These are phyloP conservation scores for Talaromyces nanjingensis DNA, from an alignment of 495 filamentous ascomycete genomes.

Conservation along the genomic window DNA sequence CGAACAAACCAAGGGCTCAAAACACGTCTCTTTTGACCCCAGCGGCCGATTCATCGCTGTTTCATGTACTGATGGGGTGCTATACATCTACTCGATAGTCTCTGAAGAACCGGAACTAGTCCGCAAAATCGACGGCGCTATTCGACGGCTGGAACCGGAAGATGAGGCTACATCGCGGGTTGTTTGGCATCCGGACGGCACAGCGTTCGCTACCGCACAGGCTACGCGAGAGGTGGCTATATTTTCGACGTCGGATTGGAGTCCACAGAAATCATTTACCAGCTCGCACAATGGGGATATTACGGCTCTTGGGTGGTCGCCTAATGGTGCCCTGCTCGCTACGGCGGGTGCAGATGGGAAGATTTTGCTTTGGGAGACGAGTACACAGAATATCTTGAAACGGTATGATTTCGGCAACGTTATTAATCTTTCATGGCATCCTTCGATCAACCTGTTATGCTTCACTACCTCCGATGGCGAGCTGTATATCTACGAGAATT, in stretches of 20 bases:
- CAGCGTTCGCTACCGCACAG: constrained; percentile 81
- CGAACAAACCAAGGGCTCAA: constrained; percentile 75
- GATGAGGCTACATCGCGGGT: constrained; percentile 68
- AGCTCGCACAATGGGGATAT: constrained; percentile 79
- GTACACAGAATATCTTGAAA: constrained; percentile 63
- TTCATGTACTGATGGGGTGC: constrained; percentile 77
- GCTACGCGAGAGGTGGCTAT: constrained; percentile 79
- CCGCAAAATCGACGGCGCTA: constrained; percentile 77
- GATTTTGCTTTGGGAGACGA: constrained; percentile 82
- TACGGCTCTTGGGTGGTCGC: constrained; percentile 84
- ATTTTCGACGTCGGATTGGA: constrained; percentile 79
- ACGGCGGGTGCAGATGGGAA: constrained; percentile 78
- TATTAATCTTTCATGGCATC: constrained; percentile 85
- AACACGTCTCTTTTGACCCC: constrained; percentile 85
- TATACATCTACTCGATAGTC: constrained; percentile 83
- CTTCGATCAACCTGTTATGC: constrained; percentile 74
- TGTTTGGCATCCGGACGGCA: constrained; percentile 91
- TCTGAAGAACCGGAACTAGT: constrained; percentile 75
- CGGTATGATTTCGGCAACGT: constrained; percentile 73
- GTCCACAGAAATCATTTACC: constrained; percentile 68
- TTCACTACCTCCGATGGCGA: constrained; percentile 89
- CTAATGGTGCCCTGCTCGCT: constrained; percentile 82
- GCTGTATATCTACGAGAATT: constrained; percentile 77
- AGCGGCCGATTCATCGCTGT: constrained; percentile 69
- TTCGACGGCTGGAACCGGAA: constrained; percentile 69